Percentiles rank a stretch among this genome's conserved stretches.
These are phyloP conservation scores for Trypanosoma vivax DNA, from an alignment of 208 protist species.

Conservation along the genomic window DNA sequence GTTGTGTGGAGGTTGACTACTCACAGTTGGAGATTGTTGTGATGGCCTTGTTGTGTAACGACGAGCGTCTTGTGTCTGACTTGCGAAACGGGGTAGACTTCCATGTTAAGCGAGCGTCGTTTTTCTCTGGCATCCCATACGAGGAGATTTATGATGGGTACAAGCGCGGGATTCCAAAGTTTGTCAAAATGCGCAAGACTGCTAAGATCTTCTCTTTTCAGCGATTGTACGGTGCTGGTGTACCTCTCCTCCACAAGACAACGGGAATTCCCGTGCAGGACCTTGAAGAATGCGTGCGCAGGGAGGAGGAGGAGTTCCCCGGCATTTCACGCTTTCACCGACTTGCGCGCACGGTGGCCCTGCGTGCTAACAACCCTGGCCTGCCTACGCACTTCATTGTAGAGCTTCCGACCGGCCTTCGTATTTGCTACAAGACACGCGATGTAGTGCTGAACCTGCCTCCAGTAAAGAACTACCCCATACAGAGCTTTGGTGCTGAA, in stretches of 20 bases:
- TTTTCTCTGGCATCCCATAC: slow-evolving; percentile 80
- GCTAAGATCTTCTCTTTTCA: slow-evolving; percentile 90
- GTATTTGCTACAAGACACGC: slow-evolving; percentile 64
- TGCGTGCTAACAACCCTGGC: slow-evolving; percentile 74
- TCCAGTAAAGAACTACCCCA: slow-evolving; percentile 86
- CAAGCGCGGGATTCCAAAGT: slow-evolving; percentile 47
- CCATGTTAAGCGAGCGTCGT: slow-evolving; percentile 78
- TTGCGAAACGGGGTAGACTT: slow-evolving; percentile 79
- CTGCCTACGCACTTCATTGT: slow-evolving; percentile 73
- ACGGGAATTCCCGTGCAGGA: slow-evolving; percentile 74
- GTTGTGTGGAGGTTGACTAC: slow-evolving; percentile 86
- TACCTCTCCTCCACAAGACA: slow-evolving; percentile 76
- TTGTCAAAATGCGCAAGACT: slow-evolving; percentile 67
- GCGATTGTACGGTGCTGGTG: slow-evolving; percentile 81
- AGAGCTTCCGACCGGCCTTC: slow-evolving; percentile 78
- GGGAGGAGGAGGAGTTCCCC: slow-evolving; percentile 73
- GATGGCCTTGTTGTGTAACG: slow-evolving; percentile 66
- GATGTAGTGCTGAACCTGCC: slow-evolving; percentile 79
- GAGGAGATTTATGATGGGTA: slow-evolving; percentile 71
- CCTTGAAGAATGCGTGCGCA: slow-evolving; percentile 54
- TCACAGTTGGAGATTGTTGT: slow-evolving; percentile 87
- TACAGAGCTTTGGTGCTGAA: slow-evolving; percentile 85
- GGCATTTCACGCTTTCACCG: slow-evolving; percentile 69
- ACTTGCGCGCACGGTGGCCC: slow-evolving; percentile 55
- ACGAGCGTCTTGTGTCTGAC: slow-evolving; percentile 54